These are phyloP conservation scores for Spatholobus suberectus DNA, from an alignment of 306 rosid genomes.

Conservation along the genomic window DNA sequence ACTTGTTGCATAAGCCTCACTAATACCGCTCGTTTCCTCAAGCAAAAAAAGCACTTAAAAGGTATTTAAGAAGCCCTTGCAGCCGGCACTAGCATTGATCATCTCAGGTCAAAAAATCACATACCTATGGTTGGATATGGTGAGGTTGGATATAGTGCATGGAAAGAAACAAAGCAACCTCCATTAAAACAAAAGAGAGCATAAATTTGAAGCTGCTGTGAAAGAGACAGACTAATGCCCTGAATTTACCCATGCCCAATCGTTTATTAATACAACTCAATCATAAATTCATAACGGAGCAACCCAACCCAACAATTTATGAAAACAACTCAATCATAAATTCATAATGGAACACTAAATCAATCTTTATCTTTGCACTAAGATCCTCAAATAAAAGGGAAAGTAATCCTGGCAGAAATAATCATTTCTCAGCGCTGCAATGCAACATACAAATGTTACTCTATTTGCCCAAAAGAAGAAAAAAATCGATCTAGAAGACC, in stretches of 20 bases:
- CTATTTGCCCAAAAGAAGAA: neutral
- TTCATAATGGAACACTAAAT: no score
- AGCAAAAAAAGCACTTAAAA: neutral
- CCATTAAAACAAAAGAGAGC: neutral
- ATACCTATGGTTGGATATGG: neutral
- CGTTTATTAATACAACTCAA: neutral
- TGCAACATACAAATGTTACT: neutral
- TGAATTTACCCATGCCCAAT: no score
- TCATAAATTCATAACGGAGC: no score
- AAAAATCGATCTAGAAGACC: neutral
- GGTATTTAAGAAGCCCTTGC: neutral
- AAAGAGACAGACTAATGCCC: neutral
- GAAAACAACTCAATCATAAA: no score
- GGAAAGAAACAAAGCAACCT: neutral
- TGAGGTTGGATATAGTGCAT: no score
- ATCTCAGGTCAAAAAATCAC: neutral
- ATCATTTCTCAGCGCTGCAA: neutral
- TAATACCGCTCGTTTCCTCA: no score
- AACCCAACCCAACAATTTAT: no score
- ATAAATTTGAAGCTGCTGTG: neutral
- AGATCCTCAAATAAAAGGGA: neutral
- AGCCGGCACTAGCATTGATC: neutral
- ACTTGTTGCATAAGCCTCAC: no score
- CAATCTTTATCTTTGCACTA: neutral
- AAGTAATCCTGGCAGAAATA: neutral